Conservation (phyloP, 139 green algal species). For the Tetradesmus lagerheimii region DNA sequence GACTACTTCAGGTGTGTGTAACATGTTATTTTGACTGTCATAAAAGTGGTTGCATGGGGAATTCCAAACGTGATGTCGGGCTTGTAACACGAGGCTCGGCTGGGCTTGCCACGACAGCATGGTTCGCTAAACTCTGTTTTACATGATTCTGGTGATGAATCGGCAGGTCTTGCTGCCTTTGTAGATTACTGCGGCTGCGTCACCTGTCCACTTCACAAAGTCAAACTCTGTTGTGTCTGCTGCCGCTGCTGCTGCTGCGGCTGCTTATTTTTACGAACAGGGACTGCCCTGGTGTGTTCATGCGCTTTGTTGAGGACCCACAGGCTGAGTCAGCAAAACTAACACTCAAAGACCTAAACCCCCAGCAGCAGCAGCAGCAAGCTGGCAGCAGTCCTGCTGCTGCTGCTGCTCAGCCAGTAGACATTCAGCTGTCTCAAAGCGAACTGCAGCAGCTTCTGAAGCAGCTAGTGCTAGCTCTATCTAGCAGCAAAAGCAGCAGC, state of each 20-base stretch:
- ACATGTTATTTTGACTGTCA: not conserved
- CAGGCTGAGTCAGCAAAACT: not conserved
- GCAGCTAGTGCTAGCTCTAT: constrained; percentile 21
- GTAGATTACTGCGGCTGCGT: not conserved
- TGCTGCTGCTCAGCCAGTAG: not conserved
- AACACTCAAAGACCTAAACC: not conserved
- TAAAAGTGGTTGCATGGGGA: too few species aligned
- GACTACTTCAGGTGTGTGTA: constrained; percentile 41
- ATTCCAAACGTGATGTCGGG: too few species aligned
- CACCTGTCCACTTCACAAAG: not conserved
- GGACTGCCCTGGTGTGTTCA: constrained; percentile 38
- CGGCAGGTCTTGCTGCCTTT: too few species aligned
- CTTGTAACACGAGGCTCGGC: too few species aligned
- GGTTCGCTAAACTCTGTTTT: too few species aligned
- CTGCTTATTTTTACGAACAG: too few species aligned
- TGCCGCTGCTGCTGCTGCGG: not conserved
- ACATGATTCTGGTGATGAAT: too few species aligned
- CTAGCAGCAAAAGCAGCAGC: not conserved
- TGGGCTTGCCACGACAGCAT: too few species aligned
- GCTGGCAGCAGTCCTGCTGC: not conserved
- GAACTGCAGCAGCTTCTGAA: constrained; percentile 37
- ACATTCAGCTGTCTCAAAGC: not conserved
- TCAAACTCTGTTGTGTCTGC: too few species aligned
- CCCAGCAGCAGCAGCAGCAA: constrained; percentile 25
- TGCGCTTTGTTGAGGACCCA: constrained; percentile 29